Evolutionary conservation across 2,329 filamentous ascomycete species (phyloP).

Genomic region (Diaporthe amygdali): DNA sequence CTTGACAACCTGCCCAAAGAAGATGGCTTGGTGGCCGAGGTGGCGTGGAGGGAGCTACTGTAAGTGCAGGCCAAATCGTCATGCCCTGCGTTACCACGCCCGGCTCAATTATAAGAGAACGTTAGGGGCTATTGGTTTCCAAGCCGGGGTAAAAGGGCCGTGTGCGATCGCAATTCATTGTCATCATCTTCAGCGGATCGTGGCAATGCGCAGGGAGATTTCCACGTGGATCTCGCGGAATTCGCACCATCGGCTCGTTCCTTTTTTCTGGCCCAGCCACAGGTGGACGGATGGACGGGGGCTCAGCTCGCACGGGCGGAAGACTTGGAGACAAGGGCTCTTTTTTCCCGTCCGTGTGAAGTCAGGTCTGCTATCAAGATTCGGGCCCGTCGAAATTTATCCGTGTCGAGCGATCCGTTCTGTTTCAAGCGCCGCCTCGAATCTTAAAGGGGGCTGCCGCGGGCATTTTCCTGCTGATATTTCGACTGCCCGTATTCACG

Average conservation of each 20-base stretch:
- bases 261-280: conserved; percentile 3
- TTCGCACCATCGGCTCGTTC: conserved; percentile 17
- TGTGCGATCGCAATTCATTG: background rate
- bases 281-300: background rate
- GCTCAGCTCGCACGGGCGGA: conserved; percentile 9
- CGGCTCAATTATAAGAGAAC: background rate
- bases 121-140: background rate
- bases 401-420: conserved; percentile 3
- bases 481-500: background rate
- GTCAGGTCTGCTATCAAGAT: background rate
- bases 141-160: background rate
- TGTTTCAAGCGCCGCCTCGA: conserved; percentile 10
- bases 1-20: background rate
- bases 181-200: conserved; percentile 1
- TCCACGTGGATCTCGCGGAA: conserved; percentile 12
- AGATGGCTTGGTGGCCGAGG: background rate
- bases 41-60: background rate
- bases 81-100: background rate
- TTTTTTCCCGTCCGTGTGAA: background rate
- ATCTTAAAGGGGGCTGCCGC: background rate
- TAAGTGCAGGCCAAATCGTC: background rate
- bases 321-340: background rate
- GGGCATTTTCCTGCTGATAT: conserved; percentile 5
- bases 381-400: background rate
- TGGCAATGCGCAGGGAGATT: background rate